Percentiles rank a stretch among this genome's conserved stretches.
phyloP scores from a whole-genome alignment of 306 rosid species.

The Oxytropis ochrocephala region DNA sequence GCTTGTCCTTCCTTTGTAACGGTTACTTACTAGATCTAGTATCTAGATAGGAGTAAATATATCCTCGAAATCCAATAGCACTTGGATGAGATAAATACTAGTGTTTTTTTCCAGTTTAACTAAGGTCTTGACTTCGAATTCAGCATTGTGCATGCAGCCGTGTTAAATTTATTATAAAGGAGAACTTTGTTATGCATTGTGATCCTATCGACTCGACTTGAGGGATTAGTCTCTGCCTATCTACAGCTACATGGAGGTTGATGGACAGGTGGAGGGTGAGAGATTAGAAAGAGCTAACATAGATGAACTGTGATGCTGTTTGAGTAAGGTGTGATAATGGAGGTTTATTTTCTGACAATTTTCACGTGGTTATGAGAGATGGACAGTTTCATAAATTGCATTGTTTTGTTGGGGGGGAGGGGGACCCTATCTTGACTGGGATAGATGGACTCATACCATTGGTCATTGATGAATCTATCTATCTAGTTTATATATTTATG shows the following conservation, averaged over 20 bases:
- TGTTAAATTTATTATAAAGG: no score
- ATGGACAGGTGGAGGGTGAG: slow-evolving; percentile 48
- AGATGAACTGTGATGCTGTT: slow-evolving; percentile 28
- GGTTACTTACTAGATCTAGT: slow-evolving; percentile 31
- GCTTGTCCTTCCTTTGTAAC: slow-evolving; percentile 46
- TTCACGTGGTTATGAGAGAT: slow-evolving; percentile 57
- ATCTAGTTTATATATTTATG: no score
- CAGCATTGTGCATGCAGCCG: no score
- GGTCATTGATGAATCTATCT: not conserved
- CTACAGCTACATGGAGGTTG: not conserved
- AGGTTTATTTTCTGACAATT: slow-evolving; percentile 23
- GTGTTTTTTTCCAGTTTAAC: no score
- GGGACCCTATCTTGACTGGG: slow-evolving; percentile 16
- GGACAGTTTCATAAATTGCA: slow-evolving; percentile 29
- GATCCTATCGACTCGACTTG: no score
- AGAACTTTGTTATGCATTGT: no score
- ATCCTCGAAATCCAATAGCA: no score
- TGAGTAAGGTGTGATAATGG: slow-evolving; percentile 19
- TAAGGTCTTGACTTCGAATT: no score
- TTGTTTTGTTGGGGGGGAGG: slow-evolving; percentile 6
- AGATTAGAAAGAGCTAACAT: slow-evolving; percentile 21
- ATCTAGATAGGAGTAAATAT: not conserved
- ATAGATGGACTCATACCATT: not conserved
- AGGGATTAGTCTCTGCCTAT: no score
- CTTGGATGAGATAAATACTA: no score